These are phyloP conservation scores for Serpula lacrymans DNA, from an alignment of 768 basidiomycete species.

Conservation along the genomic window DNA sequence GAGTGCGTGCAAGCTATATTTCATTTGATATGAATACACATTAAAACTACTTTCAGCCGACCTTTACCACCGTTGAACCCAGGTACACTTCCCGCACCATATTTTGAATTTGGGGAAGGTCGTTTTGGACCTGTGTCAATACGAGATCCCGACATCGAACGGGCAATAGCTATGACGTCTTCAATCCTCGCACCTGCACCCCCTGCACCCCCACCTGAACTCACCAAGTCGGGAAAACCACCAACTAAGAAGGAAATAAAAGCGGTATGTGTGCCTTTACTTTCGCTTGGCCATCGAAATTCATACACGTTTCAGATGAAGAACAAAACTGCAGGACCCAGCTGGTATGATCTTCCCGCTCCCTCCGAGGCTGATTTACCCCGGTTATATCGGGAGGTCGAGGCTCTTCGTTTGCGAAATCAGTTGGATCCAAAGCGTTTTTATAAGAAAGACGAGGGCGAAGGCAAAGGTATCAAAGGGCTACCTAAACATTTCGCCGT, in stretches of 20 bases:
- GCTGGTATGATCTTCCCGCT: constrained; percentile 88
- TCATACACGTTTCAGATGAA: constrained; percentile 44
- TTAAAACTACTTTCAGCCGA: constrained; percentile 30
- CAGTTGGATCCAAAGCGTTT: constrained; percentile 92
- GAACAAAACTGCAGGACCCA: constrained; percentile 69
- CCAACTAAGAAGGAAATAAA: constrained; percentile 72
- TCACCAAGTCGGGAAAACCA: constrained; percentile 58
- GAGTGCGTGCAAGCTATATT: constrained; percentile 27
- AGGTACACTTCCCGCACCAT: constrained; percentile 58
- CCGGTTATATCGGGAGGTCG: constrained; percentile 77
- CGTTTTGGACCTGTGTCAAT: constrained; percentile 44
- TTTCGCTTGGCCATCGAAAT: background rate
- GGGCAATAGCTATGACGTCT: constrained; percentile 48
- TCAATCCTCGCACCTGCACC: constrained; percentile 50
- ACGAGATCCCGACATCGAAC: constrained; percentile 61
- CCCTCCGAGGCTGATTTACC: constrained; percentile 79
- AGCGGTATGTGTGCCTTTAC: constrained; percentile 45
- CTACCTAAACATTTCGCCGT: constrained; percentile 91
- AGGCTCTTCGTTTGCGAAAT: constrained; percentile 81
- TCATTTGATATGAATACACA: constrained; percentile 1
- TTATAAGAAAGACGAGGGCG: constrained; percentile 83
- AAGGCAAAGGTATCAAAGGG: constrained; percentile 80
- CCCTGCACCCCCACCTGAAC: constrained; percentile 58
- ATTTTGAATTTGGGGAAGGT: constrained; percentile 52
- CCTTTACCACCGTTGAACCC: constrained; percentile 65